Base-by-base conservation (phyloP, 148 eudicot species). In the Amaranthus palmeri region DNA sequence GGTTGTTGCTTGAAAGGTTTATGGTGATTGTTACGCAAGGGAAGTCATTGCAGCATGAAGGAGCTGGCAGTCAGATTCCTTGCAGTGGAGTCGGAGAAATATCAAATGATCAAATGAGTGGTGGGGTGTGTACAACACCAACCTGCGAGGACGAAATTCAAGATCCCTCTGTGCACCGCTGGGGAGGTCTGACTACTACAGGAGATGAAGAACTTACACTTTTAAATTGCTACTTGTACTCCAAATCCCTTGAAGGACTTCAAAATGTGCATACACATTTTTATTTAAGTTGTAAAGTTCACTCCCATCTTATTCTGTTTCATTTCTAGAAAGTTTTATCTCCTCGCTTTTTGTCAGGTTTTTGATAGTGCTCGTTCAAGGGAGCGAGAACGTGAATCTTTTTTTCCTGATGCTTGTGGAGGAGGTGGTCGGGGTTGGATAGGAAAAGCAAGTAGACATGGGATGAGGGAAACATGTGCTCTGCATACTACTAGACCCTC, bases 391-490 rank as follows among this genome's bases (percentile, higher is more conserved):
- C 86, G 98, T 68, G 97, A 91, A 69, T 85, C 89, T 80, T 87
- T 91, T 55, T 95, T 91, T 83, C 98, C 98, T 71, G 98, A 95
- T 84, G 98, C 98, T 49, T 95, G 98, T 85, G 98, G 98, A 67
- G 98, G 97, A 43, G 93, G 92, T 76, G 97, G 92, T 69, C 83
- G 97, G 49, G 98, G 98, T 56, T 91, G 98, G 98, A 95, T 91
- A 67, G 89, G 97, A 81, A 97, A 95, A 82, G 97, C 97, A 57
- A 81, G 98, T 83, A 96, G 96, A 43, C 98, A 95, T 82, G 98
- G 97, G 67, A 85, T 86, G 7, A 85, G 98, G 75, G 98, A 91
- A 81, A 86, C 98, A 68, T 95, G 98, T 80, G 98, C 98, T 54
- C 82, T 95, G 85, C 98, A 95, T 80, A 95, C 97, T 74, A 92